Conservation (phyloP, 257 asterid genomes). For the Solanum arcanum region DNA sequence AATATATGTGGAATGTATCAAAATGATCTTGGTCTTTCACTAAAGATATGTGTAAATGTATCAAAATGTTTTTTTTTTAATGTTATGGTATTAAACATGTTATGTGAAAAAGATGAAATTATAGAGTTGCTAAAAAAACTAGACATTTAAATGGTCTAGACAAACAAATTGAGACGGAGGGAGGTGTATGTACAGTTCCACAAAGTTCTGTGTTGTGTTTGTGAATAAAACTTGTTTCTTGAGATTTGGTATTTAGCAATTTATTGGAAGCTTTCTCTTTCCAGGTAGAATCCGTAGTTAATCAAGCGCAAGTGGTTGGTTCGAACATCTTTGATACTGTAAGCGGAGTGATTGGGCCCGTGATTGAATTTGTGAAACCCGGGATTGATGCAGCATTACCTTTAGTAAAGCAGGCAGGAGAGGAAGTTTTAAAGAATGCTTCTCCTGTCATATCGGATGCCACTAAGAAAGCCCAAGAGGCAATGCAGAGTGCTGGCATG, state of each 20-base stretch:
- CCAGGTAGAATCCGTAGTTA: constrained; percentile 69
- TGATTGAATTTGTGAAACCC: constrained; percentile 60
- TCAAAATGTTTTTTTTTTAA: not conserved
- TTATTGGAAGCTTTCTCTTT: not conserved
- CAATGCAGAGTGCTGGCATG: constrained; percentile 72
- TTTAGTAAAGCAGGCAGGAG: constrained; percentile 60
- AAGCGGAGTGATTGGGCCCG: constrained; percentile 50
- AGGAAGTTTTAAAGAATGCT: constrained; percentile 61
- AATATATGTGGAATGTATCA: not conserved
- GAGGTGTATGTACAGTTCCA: not conserved
- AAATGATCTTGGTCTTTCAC: not conserved
- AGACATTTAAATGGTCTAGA: not conserved
- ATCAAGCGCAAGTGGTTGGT: constrained; percentile 59
- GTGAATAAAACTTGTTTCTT: not conserved
- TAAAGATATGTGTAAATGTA: not conserved
- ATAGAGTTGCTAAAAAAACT: not conserved
- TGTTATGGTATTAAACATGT: not conserved
- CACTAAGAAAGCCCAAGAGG: constrained; percentile 88
- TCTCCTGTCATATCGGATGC: constrained; percentile 80
- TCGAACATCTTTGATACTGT: constrained; percentile 34
- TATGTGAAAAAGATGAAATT: not conserved
- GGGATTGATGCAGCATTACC: constrained; percentile 66
- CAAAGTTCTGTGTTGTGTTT: not conserved
- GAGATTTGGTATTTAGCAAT: not conserved
- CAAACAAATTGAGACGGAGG: not conserved